phyloP scores from a whole-genome alignment of 1,139 yeast genomes.

The Zygosaccharomyces sapae region DNA sequence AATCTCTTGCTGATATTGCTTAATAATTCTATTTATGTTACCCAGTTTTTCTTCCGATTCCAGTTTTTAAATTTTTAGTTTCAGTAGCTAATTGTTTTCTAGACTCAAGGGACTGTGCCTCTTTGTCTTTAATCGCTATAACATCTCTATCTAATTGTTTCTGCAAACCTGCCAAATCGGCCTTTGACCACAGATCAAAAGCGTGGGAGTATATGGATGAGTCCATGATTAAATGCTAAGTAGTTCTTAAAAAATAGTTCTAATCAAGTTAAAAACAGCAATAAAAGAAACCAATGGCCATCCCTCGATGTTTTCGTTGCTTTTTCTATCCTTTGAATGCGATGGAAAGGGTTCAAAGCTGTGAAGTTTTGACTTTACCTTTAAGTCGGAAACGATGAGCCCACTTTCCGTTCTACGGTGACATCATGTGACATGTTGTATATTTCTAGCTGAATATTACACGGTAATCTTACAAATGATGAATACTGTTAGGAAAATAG shows the following conservation, averaged over 20 bases:
- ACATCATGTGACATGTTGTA: not conserved
- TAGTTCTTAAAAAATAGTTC: too few species aligned
- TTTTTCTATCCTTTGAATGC: too few species aligned
- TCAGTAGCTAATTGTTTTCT: conserved; percentile 74
- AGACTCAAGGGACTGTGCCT: conserved; percentile 58
- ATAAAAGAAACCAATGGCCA: not conserved
- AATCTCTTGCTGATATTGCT: conserved; percentile 82
- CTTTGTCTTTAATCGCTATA: conserved; percentile 64
- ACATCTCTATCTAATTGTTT: conserved; percentile 72
- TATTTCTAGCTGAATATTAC: not conserved
- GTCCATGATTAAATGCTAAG: conserved; percentile 23
- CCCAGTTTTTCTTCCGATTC: conserved; percentile 60
- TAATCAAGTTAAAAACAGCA: too few species aligned
- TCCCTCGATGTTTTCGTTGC: not conserved
- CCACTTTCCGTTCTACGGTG: not conserved
- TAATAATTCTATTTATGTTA: conserved; percentile 62
- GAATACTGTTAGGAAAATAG: not conserved
- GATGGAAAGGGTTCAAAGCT: not conserved
- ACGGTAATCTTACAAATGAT: not conserved
- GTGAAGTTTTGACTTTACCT: not conserved
- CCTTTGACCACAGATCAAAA: conserved; percentile 69
- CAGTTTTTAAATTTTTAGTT: conserved; percentile 73
- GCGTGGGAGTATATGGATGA: conserved; percentile 53
- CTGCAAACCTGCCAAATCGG: conserved; percentile 66
- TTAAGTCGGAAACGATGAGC: not conserved